phyloP scores from a whole-genome alignment of 345 rosid genomes.

The Adansonia digitata region DNA sequence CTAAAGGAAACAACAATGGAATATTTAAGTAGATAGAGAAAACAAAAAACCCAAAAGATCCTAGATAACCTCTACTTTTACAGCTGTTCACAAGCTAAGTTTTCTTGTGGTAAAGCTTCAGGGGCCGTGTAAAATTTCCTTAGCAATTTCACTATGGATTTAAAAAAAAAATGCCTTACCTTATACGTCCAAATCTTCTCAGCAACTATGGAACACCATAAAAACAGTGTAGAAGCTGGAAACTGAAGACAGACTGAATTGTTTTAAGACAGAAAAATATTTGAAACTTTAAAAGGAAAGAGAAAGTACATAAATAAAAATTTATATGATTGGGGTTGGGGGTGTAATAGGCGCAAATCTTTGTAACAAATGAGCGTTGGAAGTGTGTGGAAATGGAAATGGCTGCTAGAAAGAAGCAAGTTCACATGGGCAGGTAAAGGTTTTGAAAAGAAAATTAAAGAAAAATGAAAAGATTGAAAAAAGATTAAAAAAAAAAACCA shows the following conservation, averaged over 20 bases:
- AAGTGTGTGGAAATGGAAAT: slow-evolving; percentile 13
- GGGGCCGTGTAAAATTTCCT: slow-evolving; percentile 13
- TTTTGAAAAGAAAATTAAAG: background rate
- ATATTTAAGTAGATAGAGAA: background rate
- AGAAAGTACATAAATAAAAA: background rate
- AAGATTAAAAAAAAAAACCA: background rate
- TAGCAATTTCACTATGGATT: background rate
- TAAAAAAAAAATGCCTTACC: slow-evolving; percentile 8
- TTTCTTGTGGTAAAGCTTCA: slow-evolving; percentile 4
- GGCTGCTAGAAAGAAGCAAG: slow-evolving; percentile 17
- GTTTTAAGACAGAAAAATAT: background rate
- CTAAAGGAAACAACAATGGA: background rate
- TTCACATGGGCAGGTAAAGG: slow-evolving; percentile 23
- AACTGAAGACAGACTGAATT: background rate
- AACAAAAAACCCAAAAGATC: background rate
- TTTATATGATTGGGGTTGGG: background rate
- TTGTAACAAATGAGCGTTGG: slow-evolving; percentile 5
- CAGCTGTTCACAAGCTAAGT: slow-evolving; percentile 21
- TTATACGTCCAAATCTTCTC: slow-evolving; percentile 1
- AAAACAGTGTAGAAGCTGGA: background rate
- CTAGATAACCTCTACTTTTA: slow-evolving; percentile 14
- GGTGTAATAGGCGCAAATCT: slow-evolving; percentile 11
- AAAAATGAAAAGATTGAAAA: background rate
- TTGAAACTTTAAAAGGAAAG: background rate
- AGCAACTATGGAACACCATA: slow-evolving; percentile 5